phyloP scores from a whole-genome alignment of 2,329 filamentous ascomycete species.

The Fusarium lateritium region DNA sequence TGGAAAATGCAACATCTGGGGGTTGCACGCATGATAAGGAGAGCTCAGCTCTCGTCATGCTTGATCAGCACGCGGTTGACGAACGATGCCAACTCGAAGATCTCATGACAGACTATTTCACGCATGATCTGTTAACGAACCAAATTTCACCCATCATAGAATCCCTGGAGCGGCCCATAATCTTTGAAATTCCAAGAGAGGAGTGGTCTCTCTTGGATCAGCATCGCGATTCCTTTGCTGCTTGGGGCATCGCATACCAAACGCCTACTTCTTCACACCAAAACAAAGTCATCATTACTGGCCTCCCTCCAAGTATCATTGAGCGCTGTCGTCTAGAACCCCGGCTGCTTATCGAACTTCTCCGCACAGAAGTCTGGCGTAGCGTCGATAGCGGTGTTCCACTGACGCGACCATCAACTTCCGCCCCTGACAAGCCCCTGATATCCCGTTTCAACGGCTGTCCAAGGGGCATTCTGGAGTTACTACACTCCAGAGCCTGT shows the following conservation, averaged over 20 bases:
- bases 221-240: slow-evolving; percentile 70
- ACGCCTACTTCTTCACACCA: slow-evolving; percentile 45
- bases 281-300: slow-evolving; percentile 63
- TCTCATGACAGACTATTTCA: slow-evolving; percentile 72
- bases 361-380: slow-evolving; percentile 82
- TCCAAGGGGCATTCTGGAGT: slow-evolving; percentile 81
- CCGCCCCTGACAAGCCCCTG: slow-evolving; percentile 61
- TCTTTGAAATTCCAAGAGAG: slow-evolving; percentile 73
- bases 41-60: slow-evolving; percentile 75
- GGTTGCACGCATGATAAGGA: not conserved
- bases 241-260: slow-evolving; percentile 82
- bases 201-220: slow-evolving; percentile 73
- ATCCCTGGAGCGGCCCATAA: slow-evolving; percentile 66
- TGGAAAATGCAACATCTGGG: slow-evolving; percentile 23
- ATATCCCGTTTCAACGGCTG: slow-evolving; percentile 75
- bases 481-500: slow-evolving; percentile 83
- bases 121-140: not conserved
- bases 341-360: slow-evolving; percentile 77
- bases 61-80: slow-evolving; percentile 96
- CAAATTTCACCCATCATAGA: slow-evolving; percentile 52
- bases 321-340: slow-evolving; percentile 84
- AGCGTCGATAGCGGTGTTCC: slow-evolving; percentile 63
- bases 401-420: slow-evolving; percentile 6
- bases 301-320: slow-evolving; percentile 79
- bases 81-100: slow-evolving; percentile 86